These are phyloP conservation scores for Picochlorum sp. DNA, from an alignment of 139 green algal genomes.

Conservation along the genomic window DNA sequence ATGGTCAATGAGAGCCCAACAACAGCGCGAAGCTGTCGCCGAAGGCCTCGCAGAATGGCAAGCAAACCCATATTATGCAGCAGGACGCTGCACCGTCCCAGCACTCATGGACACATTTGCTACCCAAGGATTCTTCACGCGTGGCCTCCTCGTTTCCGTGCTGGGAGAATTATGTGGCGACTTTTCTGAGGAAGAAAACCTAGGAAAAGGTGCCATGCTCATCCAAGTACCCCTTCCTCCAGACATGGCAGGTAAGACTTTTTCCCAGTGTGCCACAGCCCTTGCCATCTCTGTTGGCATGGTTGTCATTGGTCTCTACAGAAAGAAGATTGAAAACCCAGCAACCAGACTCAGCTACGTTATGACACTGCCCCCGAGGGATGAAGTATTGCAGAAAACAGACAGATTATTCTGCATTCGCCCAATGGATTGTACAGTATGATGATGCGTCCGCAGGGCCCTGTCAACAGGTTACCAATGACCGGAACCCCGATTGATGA, in stretches of 20 bases:
- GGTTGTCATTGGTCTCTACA: constrained; percentile 56
- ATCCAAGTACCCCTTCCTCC: constrained; percentile 33
- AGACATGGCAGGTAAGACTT: constrained; percentile 38
- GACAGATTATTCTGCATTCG: constrained; percentile 65
- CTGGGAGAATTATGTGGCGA: constrained; percentile 60
- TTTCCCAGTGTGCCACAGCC: constrained; percentile 48
- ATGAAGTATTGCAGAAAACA: constrained; percentile 26
- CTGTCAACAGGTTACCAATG: too few species aligned
- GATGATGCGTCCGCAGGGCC: too few species aligned
- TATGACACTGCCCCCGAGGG: constrained; percentile 39
- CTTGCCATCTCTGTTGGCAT: constrained; percentile 28
- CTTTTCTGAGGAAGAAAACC: neutral
- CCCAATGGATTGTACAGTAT: too few species aligned
- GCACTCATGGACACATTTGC: constrained; percentile 69
- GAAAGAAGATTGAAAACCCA: constrained; percentile 56
- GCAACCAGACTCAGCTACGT: constrained; percentile 58
- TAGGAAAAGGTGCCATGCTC: constrained; percentile 41
- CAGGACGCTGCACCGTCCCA: constrained; percentile 68
- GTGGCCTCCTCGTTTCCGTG: constrained; percentile 52
- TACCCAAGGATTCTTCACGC: constrained; percentile 60
- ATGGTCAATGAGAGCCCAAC: constrained; percentile 44
- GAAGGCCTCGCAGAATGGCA: constrained; percentile 66
- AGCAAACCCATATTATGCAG: constrained; percentile 73
- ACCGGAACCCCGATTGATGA: too few species aligned
- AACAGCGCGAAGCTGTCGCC: constrained; percentile 40